Evolutionary conservation across 352 stramenopile species (phyloP).

Genomic region (Pythium aquatile): DNA sequence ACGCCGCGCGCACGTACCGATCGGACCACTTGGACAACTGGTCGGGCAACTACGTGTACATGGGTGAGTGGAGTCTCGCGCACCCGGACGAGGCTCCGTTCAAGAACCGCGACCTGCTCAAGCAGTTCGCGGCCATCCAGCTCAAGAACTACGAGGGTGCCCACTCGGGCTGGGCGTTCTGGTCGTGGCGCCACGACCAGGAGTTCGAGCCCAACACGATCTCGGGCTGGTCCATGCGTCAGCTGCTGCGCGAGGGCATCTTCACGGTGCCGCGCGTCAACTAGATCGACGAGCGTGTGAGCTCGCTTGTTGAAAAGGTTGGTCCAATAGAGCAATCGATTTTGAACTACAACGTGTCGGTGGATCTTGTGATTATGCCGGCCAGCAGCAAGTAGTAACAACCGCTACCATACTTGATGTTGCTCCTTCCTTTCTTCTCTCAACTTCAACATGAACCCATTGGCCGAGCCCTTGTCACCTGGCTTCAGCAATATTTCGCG

Average conservation of each 20-base stretch:
- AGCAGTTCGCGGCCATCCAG: slow-evolving; percentile 31
- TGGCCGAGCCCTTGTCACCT: too few relatives aligned
- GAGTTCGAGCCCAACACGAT: not conserved
- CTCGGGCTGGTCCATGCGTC: not conserved
- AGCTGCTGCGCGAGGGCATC: not conserved
- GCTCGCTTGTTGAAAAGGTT: too few relatives aligned
- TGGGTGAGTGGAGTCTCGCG: slow-evolving; percentile 55
- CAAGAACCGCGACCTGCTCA: slow-evolving; percentile 28
- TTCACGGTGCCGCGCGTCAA: not conserved
- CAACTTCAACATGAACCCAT: too few relatives aligned
- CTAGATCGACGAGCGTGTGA: too few relatives aligned
- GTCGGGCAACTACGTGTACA: slow-evolving; percentile 32
- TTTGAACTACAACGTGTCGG: too few relatives aligned
- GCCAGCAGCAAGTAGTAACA: too few relatives aligned
- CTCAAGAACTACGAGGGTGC: slow-evolving; percentile 25
- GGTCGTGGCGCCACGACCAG: slow-evolving; percentile 42
- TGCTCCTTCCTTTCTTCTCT: too few relatives aligned
- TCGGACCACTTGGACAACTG: slow-evolving; percentile 11
- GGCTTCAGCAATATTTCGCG: too few relatives aligned
- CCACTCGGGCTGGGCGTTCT: slow-evolving; percentile 42
- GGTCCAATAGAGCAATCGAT: too few relatives aligned
- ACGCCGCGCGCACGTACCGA: slow-evolving; percentile 9
- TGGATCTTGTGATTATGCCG: too few relatives aligned
- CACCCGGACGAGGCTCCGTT: slow-evolving; percentile 6
- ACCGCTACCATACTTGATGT: too few relatives aligned